Base-by-base conservation (phyloP, 2,329 filamentous ascomycete species). In the Neonectria punicea region DNA sequence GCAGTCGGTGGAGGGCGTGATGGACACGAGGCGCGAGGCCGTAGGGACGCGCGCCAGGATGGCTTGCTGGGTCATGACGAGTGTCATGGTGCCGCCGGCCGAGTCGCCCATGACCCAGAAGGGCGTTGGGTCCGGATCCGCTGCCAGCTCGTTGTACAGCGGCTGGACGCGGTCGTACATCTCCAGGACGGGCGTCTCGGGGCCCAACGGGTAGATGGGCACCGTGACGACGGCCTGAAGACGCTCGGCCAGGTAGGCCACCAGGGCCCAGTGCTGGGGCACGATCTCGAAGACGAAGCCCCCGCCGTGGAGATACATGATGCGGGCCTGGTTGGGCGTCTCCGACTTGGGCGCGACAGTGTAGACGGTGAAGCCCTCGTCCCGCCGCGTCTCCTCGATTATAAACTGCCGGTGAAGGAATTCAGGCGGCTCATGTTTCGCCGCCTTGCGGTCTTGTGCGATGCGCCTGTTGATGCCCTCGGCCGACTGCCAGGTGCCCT, bases 301-400 rank as follows among this genome's bases (percentile, higher is more conserved):
- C 22, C 77, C 76, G 53, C 77, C 76, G 49, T 78, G 77, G 22
- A 75, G 67, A 55, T 77, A 78, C 39, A 78, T 58, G 43, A 78
- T 72, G 16, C 75, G 76, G 2, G 70, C 73, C 36, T 73, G 67
- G 32, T 68, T 67, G 1, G 75, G 74, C 41, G 68, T 65, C 43
- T 75, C 75, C 5, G 76, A 73, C 63, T 78, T 77, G 57, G 76
- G 73, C 3, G 74, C 67, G n/a, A 78, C 68, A 16, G 75, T 74
- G 39, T 73, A 77, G 44, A 79, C 72, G 5, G 51, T 39, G 56
- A 69, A 68, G 65, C 50, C 69, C 67, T 54, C 58, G 13, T 67
- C 53, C 11, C 70, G 64, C 58, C 66, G 58, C 30, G 62, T 62
- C n/a, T 76, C 69, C 11, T 76, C 72, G 34, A 78, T 63, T 49